These are phyloP conservation scores for Torulaspora gathmanii DNA, from an alignment of 805 yeast genomes.

Conservation along the genomic window DNA sequence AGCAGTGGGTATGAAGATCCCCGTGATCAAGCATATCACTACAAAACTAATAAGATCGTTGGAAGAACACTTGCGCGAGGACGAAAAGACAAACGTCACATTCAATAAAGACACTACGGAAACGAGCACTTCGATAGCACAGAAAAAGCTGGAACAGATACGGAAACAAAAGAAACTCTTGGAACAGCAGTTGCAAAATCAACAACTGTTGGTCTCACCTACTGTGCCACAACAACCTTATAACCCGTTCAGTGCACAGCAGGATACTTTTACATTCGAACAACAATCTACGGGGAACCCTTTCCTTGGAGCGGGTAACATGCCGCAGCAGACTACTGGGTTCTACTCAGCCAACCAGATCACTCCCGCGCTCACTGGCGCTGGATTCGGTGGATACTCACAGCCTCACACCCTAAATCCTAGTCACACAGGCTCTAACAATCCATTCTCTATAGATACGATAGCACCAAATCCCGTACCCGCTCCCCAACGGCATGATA, in stretches of 20 bases:
- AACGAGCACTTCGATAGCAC: constrained; percentile 26
- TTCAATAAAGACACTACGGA: constrained; percentile 14
- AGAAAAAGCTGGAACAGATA: constrained; percentile 34
- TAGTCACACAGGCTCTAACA: constrained; percentile 33
- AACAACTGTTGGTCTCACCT: constrained; percentile 28
- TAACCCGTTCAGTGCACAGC: constrained; percentile 33
- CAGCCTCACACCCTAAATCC: constrained; percentile 23
- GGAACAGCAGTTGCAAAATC: constrained; percentile 33
- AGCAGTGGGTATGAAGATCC: constrained; percentile 85
- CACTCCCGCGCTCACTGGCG: constrained; percentile 45
- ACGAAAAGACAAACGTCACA: constrained; percentile 46
- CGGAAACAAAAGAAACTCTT: constrained; percentile 32
- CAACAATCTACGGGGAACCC: constrained; percentile 16
- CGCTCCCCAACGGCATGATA: constrained; percentile 4
- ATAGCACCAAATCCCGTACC: background rate
- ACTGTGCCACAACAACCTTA: constrained; percentile 30
- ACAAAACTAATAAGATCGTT: constrained; percentile 82
- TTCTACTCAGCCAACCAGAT: constrained; percentile 28
- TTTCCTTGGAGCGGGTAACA: constrained; percentile 15
- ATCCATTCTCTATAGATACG: constrained; percentile 37
- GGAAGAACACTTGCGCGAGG: constrained; percentile 84
- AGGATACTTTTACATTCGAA: constrained; percentile 18
- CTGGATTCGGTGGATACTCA: constrained; percentile 54
- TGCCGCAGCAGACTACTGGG: constrained; percentile 28
- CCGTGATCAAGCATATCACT: constrained; percentile 95